Percentiles rank a stretch among this genome's conserved stretches.
phyloP scores from a whole-genome alignment of 257 asterid species.

The Plantago ovata region DNA sequence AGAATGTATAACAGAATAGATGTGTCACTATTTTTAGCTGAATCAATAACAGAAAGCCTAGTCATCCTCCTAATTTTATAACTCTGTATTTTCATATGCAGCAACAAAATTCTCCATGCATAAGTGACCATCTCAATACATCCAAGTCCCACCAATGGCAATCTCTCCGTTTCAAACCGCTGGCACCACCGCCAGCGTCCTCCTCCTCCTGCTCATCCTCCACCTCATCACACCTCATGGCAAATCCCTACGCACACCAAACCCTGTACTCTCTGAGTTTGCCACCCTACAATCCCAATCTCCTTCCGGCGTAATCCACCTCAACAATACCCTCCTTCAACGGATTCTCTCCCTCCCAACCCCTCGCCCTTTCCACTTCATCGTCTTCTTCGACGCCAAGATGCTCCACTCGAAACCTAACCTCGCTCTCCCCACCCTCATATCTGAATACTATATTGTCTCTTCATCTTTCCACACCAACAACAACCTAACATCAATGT shows the following conservation, averaged over 20 bases:
- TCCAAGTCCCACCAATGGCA: constrained; percentile 36
- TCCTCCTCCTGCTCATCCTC: constrained; percentile 27
- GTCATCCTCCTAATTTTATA: not conserved
- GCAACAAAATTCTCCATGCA: constrained; percentile 10
- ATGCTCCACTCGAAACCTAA: constrained; percentile 69
- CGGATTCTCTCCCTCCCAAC: constrained; percentile 51
- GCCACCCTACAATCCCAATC: constrained; percentile 51
- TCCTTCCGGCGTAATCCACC: constrained; percentile 56
- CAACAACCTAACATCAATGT: constrained; percentile 29
- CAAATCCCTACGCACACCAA: constrained; percentile 18
- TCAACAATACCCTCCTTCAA: constrained; percentile 49
- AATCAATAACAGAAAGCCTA: constrained; percentile 1
- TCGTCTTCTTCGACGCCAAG: constrained; percentile 76
- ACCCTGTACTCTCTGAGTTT: constrained; percentile 39
- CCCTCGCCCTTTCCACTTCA: constrained; percentile 65
- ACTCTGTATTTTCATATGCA: not conserved
- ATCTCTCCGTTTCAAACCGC: constrained; percentile 20
- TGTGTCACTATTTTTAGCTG: not conserved
- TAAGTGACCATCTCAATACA: not conserved
- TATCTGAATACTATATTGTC: constrained; percentile 54
- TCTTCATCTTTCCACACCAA: constrained; percentile 59
- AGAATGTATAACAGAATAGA: not conserved
- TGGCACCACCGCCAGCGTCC: constrained; percentile 1
- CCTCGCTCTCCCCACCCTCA: constrained; percentile 52
- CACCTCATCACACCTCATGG: constrained; percentile 21